Evolutionary conservation across 805 yeast genomes (phyloP).

Genomic region (Schwanniomyces polymorphus): DNA sequence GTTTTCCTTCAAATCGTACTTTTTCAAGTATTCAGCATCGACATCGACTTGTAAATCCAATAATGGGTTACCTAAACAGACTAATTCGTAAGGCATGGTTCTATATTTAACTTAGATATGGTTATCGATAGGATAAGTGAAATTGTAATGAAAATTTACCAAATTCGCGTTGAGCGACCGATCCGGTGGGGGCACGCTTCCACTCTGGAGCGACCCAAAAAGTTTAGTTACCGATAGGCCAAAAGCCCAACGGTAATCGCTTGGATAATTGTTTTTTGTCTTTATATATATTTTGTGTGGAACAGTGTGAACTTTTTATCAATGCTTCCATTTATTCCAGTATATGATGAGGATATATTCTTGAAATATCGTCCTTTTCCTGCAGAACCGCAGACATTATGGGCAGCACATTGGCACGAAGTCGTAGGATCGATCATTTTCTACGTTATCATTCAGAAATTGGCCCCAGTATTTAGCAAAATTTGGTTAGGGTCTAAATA

Average conservation of each 20-base stretch:
- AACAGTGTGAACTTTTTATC: no score
- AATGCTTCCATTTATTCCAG: constrained; percentile 16
- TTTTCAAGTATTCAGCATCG: constrained; percentile 63
- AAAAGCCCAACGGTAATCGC: background rate
- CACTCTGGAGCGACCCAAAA: background rate
- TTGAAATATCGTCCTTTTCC: constrained; percentile 48
- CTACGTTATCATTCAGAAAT: constrained; percentile 54
- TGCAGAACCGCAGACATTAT: constrained; percentile 38
- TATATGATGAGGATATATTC: constrained; percentile 41
- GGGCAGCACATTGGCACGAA: constrained; percentile 74
- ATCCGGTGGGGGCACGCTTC: background rate
- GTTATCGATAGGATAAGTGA: background rate
- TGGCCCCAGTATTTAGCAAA: constrained; percentile 54
- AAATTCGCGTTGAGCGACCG: background rate
- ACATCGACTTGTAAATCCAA: constrained; percentile 84
- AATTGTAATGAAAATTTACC: background rate
- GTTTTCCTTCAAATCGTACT: constrained; percentile 83
- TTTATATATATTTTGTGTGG: no score
- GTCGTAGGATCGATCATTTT: constrained; percentile 56
- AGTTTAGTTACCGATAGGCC: background rate
- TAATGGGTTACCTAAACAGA: constrained; percentile 91
- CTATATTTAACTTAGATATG: background rate
- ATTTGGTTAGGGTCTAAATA: constrained; percentile 55
- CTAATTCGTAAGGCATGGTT: constrained; percentile 62
- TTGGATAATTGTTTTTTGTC: background rate